Percentiles rank a stretch among this genome's conserved stretches.
Evolutionary conservation across 148 eudicot genomes (phyloP).

Genomic region (Diospyros kaki): DNA sequence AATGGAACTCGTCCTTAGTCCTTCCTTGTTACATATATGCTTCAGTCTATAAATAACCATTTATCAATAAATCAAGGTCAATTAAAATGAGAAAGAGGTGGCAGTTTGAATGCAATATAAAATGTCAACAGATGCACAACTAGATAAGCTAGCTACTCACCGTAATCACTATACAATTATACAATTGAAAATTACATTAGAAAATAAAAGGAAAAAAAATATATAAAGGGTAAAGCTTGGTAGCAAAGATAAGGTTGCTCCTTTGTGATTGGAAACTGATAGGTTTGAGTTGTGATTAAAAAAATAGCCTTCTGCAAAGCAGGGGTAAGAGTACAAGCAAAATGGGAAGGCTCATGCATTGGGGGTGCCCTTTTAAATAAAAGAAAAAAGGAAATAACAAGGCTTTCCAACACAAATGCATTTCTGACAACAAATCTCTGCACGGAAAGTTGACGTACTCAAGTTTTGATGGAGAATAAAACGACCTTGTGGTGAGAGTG

Average conservation of each 20-base stretch:
- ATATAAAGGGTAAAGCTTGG: too few species aligned
- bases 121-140: not conserved
- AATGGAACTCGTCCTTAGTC: slow-evolving; percentile 71
- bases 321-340: too few species aligned
- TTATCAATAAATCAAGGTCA: slow-evolving; percentile 1
- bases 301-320: too few species aligned
- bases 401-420: not conserved
- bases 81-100: not conserved
- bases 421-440: not conserved
- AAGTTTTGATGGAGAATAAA: not conserved
- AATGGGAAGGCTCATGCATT: too few species aligned
- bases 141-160: not conserved
- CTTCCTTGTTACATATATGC: slow-evolving; percentile 84
- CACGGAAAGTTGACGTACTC: not conserved
- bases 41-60: slow-evolving; percentile 60
- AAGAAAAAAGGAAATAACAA: not conserved
- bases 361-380: too few species aligned
- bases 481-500: not conserved
- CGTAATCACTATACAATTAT: not conserved
- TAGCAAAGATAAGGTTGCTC: too few species aligned
- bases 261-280: too few species aligned
- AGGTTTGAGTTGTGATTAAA: too few species aligned
- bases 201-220: too few species aligned
- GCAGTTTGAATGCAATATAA: not conserved
- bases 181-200: not conserved